A percentile compares a stretch with the other conserved stretches of the same genome.
Evolutionary conservation across 1,139 yeast genomes (phyloP).

Genomic region (Yamadazyma triangularis): DNA sequence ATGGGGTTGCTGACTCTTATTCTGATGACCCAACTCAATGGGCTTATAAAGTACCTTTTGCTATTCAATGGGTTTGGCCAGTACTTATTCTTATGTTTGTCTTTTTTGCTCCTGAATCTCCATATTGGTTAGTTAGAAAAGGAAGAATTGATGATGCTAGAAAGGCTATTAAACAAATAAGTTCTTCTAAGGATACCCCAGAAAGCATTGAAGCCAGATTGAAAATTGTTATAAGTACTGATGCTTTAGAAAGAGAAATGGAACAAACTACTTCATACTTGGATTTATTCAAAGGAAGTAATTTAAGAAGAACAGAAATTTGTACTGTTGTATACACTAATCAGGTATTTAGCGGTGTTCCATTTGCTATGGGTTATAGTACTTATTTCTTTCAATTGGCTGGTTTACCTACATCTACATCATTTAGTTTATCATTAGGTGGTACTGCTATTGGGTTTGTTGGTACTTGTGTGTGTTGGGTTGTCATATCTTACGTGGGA

Average conservation of each 20-base stretch:
- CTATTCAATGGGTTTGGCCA: constrained; percentile 18
- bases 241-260: constrained; percentile 19
- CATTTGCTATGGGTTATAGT: constrained; percentile 14
- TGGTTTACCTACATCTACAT: constrained; percentile 12
- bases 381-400: constrained; percentile 18
- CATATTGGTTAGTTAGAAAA: constrained; percentile 14
- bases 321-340: constrained; percentile 14
- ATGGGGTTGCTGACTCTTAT: constrained; percentile 14
- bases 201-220: constrained; percentile 8
- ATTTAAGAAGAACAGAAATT: constrained; percentile 15
- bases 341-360: constrained; percentile 17
- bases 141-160: constrained; percentile 13
- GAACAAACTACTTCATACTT: constrained; percentile 10
- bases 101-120: constrained; percentile 19
- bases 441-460: too few species aligned
- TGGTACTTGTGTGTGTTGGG: too few species aligned
- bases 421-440: constrained; percentile 22
- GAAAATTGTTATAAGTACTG: constrained; percentile 18
- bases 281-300: constrained; percentile 14
- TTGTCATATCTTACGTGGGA: too few species aligned
- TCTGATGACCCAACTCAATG: too few species aligned
- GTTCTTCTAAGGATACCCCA: too few species aligned
- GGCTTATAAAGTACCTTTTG: constrained; percentile 17
- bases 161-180: constrained; percentile 11
- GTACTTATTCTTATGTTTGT: constrained; percentile 11